A percentile compares a stretch with the other conserved stretches of the same genome.
These are phyloP conservation scores for Diplodia intermedia DNA, from an alignment of 2,329 filamentous ascomycete genomes.

Conservation along the genomic window DNA sequence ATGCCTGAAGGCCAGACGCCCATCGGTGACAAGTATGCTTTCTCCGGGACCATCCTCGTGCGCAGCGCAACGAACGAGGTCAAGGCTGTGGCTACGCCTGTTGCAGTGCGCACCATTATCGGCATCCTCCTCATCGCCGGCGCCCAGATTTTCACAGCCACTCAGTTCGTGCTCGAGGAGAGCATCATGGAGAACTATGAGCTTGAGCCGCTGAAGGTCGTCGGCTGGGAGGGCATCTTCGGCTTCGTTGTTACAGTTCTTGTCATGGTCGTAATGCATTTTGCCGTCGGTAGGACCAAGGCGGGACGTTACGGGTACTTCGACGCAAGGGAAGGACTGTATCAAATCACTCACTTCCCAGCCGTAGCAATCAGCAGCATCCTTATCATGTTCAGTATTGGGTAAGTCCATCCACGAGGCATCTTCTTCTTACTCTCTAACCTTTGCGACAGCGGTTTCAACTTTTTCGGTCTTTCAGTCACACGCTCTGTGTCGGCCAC, in stretches of 20 bases:
- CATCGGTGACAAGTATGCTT: constrained; percentile 26
- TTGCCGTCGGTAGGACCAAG: constrained; percentile 75
- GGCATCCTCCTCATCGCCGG: constrained; percentile 90
- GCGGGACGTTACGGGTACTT: constrained; percentile 83
- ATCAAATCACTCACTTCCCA: constrained; percentile 75
- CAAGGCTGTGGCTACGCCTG: constrained; percentile 52
- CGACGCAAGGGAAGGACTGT: constrained; percentile 85
- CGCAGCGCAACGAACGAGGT: constrained; percentile 20
- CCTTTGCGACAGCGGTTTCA: constrained; percentile 75
- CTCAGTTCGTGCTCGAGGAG: constrained; percentile 95
- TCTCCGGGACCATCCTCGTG: constrained; percentile 24
- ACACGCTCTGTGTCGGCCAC: constrained; percentile 90
- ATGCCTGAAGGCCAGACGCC: constrained; percentile 1
- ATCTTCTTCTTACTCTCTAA: background rate
- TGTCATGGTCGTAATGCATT: constrained; percentile 80
- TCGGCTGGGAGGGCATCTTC: constrained; percentile 96
- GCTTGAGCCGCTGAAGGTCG: constrained; percentile 86
- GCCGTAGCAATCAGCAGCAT: constrained; percentile 78
- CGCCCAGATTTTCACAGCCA: constrained; percentile 95
- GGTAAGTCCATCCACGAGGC: constrained; percentile 61
- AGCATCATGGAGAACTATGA: constrained; percentile 82
- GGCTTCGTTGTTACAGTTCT: constrained; percentile 81
- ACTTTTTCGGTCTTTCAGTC: constrained; percentile 96
- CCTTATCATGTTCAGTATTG: constrained; percentile 96
- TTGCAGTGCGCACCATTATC: constrained; percentile 73